phyloP scores from a whole-genome alignment of 2,329 filamentous ascomycete genomes.

The Fusarium continuum region DNA sequence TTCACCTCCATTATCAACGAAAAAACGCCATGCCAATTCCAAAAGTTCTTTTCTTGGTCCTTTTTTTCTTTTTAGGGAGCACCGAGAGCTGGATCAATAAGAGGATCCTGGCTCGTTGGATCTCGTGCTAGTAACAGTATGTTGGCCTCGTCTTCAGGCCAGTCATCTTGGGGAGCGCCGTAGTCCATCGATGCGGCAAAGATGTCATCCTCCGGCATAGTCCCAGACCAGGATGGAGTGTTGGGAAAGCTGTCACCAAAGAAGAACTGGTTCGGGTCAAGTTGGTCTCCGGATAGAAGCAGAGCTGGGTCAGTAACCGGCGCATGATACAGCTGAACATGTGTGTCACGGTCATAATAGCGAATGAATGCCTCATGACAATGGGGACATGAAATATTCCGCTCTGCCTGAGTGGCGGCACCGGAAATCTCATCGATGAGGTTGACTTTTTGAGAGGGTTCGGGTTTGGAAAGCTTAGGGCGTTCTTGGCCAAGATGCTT shows the following conservation, averaged over 20 bases:
- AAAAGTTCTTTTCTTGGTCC: background rate
- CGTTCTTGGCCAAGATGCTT: conserved; percentile 74
- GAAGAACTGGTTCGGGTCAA: conserved; percentile 27
- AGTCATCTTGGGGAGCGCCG: conserved; percentile 50
- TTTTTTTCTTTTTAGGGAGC: conserved; percentile 7
- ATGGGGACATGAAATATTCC: conserved; percentile 56
- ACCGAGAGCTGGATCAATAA: conserved; percentile 48
- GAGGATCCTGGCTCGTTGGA: conserved; percentile 34
- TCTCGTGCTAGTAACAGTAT: conserved; percentile 53
- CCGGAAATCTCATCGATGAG: conserved; percentile 57
- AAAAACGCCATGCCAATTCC: conserved; percentile 20
- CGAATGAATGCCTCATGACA: conserved; percentile 60
- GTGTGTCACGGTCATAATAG: conserved; percentile 59
- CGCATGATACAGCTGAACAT: conserved; percentile 51
- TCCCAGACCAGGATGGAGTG: conserved; percentile 38
- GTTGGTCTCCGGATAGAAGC: conserved; percentile 37
- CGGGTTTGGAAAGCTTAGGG: conserved; percentile 46
- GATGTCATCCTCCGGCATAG: conserved; percentile 44
- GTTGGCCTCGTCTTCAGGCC: conserved; percentile 56
- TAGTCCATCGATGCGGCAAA: conserved; percentile 50
- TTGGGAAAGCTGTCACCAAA: conserved; percentile 34
- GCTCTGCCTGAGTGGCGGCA: conserved; percentile 51
- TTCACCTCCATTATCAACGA: conserved; percentile 4
- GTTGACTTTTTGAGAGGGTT: conserved; percentile 34
- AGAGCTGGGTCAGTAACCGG: conserved; percentile 33